A percentile compares a stretch with the other conserved stretches of the same genome.
Evolutionary conservation across 176 grass and related monocot species (phyloP).

Genomic region (Secale cereale): DNA sequence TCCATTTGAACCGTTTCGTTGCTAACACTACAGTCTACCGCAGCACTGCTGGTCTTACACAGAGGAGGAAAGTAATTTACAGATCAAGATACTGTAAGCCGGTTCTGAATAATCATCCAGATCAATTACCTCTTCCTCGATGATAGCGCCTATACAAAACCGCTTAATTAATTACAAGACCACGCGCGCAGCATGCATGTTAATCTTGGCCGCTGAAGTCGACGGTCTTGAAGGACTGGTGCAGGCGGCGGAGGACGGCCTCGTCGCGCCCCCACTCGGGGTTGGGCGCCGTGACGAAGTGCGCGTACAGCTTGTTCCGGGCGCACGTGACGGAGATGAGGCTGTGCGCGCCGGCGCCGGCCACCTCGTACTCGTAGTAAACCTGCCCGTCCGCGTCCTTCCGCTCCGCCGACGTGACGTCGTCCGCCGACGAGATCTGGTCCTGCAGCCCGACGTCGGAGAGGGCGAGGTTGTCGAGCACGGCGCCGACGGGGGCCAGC

Average conservation of each 20-base stretch:
- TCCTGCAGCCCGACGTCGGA: constrained; percentile 85
- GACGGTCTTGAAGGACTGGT: constrained; percentile 86
- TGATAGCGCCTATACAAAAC: constrained; percentile 39
- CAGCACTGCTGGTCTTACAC: background rate
- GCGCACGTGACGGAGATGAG: constrained; percentile 88
- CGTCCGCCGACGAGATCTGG: constrained; percentile 79
- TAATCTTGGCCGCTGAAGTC: constrained; percentile 19
- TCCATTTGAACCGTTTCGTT: background rate
- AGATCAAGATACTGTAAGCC: background rate
- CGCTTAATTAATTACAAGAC: constrained; percentile 4
- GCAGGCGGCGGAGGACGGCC: constrained; percentile 68
- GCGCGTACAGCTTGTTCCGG: constrained; percentile 84
- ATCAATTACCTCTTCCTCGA: background rate
- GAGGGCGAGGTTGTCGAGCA: constrained; percentile 88
- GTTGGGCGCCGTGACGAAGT: constrained; percentile 85
- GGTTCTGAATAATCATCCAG: background rate
- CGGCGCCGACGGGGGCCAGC: constrained; percentile 74
- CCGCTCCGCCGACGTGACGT: constrained; percentile 47
- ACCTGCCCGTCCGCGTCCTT: constrained; percentile 56
- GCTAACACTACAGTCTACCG: background rate
- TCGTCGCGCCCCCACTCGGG: constrained; percentile 73
- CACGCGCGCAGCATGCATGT: background rate
- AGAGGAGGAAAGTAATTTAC: background rate
- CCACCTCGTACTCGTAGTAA: constrained; percentile 93
- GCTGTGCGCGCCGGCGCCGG: constrained; percentile 70